Percentiles rank a stretch among this genome's conserved stretches.
Evolutionary conservation across 192 early-diverging fungal species (phyloP).

Genomic region (Kappamyces sp.): DNA sequence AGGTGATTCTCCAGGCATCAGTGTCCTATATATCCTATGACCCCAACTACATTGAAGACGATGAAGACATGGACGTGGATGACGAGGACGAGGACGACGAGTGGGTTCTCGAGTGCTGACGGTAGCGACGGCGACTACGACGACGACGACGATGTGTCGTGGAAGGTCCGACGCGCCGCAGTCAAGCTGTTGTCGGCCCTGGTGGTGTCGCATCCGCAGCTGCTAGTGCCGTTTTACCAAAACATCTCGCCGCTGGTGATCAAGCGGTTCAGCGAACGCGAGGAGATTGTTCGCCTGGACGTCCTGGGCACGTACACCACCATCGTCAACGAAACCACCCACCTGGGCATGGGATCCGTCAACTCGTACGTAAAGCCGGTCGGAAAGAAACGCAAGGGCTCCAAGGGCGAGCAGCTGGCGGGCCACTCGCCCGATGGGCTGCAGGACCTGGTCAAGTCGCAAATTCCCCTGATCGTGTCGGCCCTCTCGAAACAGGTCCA

Average conservation of each 20-base stretch:
- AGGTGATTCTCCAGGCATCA: conserved; percentile 29
- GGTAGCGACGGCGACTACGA: conserved; percentile 62
- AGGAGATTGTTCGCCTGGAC: conserved; percentile 79
- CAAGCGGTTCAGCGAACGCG: conserved; percentile 72
- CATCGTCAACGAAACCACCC: conserved; percentile 48
- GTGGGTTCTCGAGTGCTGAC: conserved; percentile 5
- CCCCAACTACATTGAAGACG: conserved; percentile 76
- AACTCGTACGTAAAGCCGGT: background rate
- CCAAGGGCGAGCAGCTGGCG: background rate
- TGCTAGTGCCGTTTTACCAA: conserved; percentile 57
- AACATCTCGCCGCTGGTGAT: conserved; percentile 69
- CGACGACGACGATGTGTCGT: conserved; percentile 87
- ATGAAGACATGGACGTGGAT: conserved; percentile 55
- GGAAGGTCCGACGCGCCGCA: conserved; percentile 84
- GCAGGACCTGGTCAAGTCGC: conserved; percentile 43
- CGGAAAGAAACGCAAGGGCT: conserved; percentile 41
- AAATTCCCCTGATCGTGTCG: conserved; percentile 62
- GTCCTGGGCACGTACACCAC: conserved; percentile 65
- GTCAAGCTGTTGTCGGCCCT: conserved; percentile 60
- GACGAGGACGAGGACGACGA: conserved; percentile 46
- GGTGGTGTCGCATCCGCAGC: conserved; percentile 67
- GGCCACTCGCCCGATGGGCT: background rate
- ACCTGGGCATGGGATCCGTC: background rate
- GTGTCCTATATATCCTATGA: conserved; percentile 65
- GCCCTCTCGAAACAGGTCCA: conserved; percentile 63